phyloP scores from a whole-genome alignment of 1,139 yeast genomes.

The Pichia sp. region DNA sequence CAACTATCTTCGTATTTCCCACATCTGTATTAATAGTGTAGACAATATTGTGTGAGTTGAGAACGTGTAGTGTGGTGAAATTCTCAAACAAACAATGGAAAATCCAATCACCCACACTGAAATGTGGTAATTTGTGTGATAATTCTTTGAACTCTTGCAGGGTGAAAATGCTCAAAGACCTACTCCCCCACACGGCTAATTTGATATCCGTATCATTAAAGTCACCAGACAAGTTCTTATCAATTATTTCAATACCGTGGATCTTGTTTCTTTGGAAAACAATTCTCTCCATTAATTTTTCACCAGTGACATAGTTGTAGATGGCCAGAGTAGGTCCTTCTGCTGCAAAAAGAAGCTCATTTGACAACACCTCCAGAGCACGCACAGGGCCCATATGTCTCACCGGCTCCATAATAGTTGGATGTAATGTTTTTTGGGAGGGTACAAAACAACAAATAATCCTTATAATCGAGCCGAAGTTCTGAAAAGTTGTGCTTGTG shows the following conservation, averaged over 20 bases:
- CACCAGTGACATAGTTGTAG: conserved; percentile 39
- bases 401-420: conserved; percentile 18
- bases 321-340: conserved; percentile 64
- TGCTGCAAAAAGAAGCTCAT: conserved; percentile 44
- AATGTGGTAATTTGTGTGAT: conserved; percentile 31
- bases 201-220: conserved; percentile 8
- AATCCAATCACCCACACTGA: conserved; percentile 71
- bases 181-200: conserved; percentile 62
- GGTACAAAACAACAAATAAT: not conserved
- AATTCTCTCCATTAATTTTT: conserved; percentile 34
- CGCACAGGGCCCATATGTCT: conserved; percentile 72
- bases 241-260: conserved; percentile 61
- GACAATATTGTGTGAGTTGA: conserved; percentile 80
- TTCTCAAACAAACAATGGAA: conserved; percentile 46
- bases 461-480: too few relatives aligned
- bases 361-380: conserved; percentile 41
- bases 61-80: conserved; percentile 36
- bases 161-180: conserved; percentile 49
- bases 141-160: conserved; percentile 25
- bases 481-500: too few relatives aligned
- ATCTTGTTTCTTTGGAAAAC: conserved; percentile 68
- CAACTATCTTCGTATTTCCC: conserved; percentile 27
- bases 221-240: conserved; percentile 25
- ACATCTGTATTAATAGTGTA: conserved; percentile 35
- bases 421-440: not conserved